Conservation (phyloP, 306 rosid genomes). For the Prunus fruticosa region DNA sequence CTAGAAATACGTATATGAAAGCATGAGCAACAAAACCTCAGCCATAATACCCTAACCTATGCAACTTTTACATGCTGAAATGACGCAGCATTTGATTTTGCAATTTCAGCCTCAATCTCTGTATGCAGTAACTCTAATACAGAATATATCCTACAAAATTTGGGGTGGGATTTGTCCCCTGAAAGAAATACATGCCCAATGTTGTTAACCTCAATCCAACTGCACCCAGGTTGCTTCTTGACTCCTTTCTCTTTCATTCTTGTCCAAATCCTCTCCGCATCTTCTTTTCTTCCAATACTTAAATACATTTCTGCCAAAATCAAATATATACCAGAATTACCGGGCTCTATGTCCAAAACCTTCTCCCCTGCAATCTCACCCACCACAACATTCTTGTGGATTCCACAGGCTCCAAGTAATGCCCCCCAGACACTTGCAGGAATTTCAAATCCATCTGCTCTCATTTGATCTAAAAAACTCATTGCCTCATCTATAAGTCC, state of each 20-base stretch:
- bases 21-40: neutral
- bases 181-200: conserved; percentile 46
- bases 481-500: conserved; percentile 53
- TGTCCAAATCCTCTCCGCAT: conserved; percentile 37
- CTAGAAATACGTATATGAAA: no score
- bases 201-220: conserved; percentile 47
- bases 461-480: conserved; percentile 33
- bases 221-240: conserved; percentile 61
- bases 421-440: conserved; percentile 61
- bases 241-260: conserved; percentile 51
- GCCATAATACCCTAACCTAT: neutral
- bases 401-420: conserved; percentile 56
- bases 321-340: conserved; percentile 50
- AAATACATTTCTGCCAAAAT: conserved; percentile 47
- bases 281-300: conserved; percentile 29
- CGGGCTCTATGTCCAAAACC: conserved; percentile 41
- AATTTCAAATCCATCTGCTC: conserved; percentile 38
- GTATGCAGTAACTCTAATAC: conserved; percentile 29
- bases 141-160: conserved; percentile 24
- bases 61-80: conserved; percentile 22
- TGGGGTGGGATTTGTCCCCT: conserved; percentile 39
- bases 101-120: conserved; percentile 31
- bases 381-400: conserved; percentile 40
- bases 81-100: conserved; percentile 14
- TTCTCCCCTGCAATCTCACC: conserved; percentile 44